A percentile compares a stretch with the other conserved stretches of the same genome.
Evolutionary conservation across 2,329 filamentous ascomycete species (phyloP).

Genomic region (Arthrobotrys megalospora): DNA sequence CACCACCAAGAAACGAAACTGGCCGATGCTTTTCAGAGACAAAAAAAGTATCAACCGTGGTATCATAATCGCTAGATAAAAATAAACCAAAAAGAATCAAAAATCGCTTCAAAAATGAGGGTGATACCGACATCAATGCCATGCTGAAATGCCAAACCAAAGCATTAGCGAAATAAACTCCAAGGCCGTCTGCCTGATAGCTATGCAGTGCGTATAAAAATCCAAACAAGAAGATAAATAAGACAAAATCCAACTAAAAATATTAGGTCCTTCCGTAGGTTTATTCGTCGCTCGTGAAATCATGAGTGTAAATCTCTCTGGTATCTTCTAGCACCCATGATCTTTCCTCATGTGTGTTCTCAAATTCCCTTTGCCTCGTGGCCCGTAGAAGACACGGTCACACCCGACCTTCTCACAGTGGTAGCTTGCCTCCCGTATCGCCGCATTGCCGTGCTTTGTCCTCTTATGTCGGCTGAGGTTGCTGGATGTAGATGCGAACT

Average conservation of each 20-base stretch:
- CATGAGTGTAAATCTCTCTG: not conserved
- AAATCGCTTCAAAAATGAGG: constrained; percentile 27
- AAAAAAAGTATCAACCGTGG: constrained; percentile 53
- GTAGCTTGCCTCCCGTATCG: constrained; percentile 53
- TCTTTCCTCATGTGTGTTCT: constrained; percentile 56
- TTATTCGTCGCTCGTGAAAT: constrained; percentile 25
- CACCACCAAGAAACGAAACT: constrained; percentile 30
- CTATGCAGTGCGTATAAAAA: constrained; percentile 31
- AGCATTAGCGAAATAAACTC: constrained; percentile 28
- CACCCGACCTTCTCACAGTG: constrained; percentile 44
- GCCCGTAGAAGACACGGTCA: constrained; percentile 57
- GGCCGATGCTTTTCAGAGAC: constrained; percentile 39
- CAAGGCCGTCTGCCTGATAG: constrained; percentile 31
- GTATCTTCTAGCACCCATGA: constrained; percentile 16
- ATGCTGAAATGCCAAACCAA: constrained; percentile 34
- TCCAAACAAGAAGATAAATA: constrained; percentile 2
- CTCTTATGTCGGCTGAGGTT: constrained; percentile 58
- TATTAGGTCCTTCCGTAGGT: not conserved
- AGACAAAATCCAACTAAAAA: constrained; percentile 2
- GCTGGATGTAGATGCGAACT: constrained; percentile 59
- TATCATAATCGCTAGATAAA: constrained; percentile 42
- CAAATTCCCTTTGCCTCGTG: constrained; percentile 53
- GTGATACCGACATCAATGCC: constrained; percentile 40
- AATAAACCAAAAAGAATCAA: constrained; percentile 4
- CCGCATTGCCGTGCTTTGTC: constrained; percentile 54